Evolutionary conservation across 352 stramenopile genomes (phyloP).

Genomic region (Phytophthora hybrid): DNA sequence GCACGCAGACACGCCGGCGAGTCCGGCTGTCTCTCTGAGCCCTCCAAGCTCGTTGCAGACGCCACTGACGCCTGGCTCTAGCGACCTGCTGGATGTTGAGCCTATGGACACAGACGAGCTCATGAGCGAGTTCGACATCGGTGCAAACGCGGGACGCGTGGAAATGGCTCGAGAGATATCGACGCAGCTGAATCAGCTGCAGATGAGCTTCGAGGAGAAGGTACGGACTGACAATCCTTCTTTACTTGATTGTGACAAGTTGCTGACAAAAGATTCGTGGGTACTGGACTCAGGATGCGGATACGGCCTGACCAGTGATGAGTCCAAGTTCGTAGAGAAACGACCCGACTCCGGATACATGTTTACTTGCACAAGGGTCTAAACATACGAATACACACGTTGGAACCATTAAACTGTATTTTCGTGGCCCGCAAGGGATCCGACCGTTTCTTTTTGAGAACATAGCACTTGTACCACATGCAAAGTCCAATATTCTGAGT

Average conservation of each 20-base stretch:
- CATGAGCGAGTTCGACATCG: not conserved
- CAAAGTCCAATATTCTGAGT: constrained; percentile 24
- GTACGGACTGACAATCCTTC: not conserved
- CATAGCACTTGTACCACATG: constrained; percentile 17
- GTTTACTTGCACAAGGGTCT: constrained; percentile 25
- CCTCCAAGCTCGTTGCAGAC: not conserved
- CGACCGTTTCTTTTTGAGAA: constrained; percentile 15
- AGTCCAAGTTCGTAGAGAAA: constrained; percentile 1
- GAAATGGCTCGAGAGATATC: not conserved
- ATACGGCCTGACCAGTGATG: constrained; percentile 15
- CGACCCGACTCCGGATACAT: constrained; percentile 4
- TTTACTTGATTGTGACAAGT: not conserved
- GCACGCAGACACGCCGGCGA: not conserved
- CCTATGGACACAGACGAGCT: not conserved
- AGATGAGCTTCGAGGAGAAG: not conserved
- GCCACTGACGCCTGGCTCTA: not conserved
- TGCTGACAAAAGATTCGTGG: constrained; percentile 15
- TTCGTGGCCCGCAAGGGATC: constrained; percentile 4
- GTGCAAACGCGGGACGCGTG: not conserved
- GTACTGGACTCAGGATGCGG: constrained; percentile 17
- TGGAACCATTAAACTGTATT: constrained; percentile 27
- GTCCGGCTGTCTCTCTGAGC: not conserved
- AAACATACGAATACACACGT: constrained; percentile 1
- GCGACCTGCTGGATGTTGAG: not conserved
- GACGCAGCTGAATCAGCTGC: not conserved